Percentiles rank a stretch among this genome's conserved stretches.
These are phyloP conservation scores for Botrytis sinoallii DNA, from an alignment of 2,329 filamentous ascomycete species.

Conservation along the genomic window DNA sequence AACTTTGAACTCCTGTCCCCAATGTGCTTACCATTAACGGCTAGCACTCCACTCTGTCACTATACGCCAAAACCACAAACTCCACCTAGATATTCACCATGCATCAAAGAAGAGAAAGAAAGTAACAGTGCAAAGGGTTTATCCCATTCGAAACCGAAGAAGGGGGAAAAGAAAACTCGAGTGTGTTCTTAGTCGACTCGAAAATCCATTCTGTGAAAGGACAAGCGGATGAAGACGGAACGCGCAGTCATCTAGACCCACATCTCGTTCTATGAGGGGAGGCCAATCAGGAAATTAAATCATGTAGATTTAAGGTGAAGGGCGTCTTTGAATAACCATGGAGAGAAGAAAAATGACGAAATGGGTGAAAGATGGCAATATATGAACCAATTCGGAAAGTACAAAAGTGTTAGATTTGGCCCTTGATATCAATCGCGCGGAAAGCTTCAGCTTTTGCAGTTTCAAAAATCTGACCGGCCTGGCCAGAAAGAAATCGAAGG, in stretches of 20 bases:
- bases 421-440: constrained; percentile 90
- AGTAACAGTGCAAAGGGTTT: background rate
- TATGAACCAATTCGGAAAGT: constrained; percentile 19
- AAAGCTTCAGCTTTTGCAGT: constrained; percentile 70
- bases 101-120: constrained; percentile 12
- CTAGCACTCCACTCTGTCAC: constrained; percentile 8
- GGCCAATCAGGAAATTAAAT: constrained; percentile 8
- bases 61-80: constrained; percentile 5
- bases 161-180: constrained; percentile 16
- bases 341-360: constrained; percentile 21
- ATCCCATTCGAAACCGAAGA: constrained; percentile 9
- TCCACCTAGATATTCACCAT: constrained; percentile 13
- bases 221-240: constrained; percentile 10
- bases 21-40: constrained; percentile 15
- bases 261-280: constrained; percentile 9
- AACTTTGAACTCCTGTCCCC: background rate
- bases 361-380: constrained; percentile 18
- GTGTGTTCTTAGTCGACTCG: constrained; percentile 7
- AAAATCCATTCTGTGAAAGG: constrained; percentile 12
- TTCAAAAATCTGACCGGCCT: constrained; percentile 73
- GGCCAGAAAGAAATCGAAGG: constrained; percentile 70
- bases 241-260: constrained; percentile 9
- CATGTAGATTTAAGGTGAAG: constrained; percentile 6
- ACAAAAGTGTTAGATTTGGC: constrained; percentile 66
- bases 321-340: constrained; percentile 1